Evolutionary conservation across 345 rosid species (phyloP).

Genomic region (Microthlaspi erraticum): DNA sequence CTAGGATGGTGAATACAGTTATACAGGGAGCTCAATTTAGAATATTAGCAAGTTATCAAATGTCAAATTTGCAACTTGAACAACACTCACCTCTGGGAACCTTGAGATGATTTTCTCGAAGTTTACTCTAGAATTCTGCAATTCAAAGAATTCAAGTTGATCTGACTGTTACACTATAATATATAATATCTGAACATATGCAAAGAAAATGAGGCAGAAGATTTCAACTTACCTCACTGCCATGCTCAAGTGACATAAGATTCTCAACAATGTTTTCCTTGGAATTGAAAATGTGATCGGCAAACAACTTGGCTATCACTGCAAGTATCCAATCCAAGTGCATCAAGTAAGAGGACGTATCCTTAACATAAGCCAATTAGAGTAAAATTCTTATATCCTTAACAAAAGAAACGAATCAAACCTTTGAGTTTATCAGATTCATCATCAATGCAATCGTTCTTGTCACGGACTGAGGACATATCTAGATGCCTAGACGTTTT

Average conservation of each 20-base stretch:
- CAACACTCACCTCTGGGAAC: conserved; percentile 61
- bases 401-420: conserved; percentile 3
- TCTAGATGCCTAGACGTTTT: conserved; percentile 70
- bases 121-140: conserved; percentile 58
- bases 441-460: conserved; percentile 40
- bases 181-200: not conserved
- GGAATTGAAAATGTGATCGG: conserved; percentile 56
- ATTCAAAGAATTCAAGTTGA: conserved; percentile 6
- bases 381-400: too few species aligned
- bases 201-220: conserved; percentile 6
- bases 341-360: too few species aligned
- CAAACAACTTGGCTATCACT: conserved; percentile 64
- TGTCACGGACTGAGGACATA: conserved; percentile 50
- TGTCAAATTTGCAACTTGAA: conserved; percentile 19
- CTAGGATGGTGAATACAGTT: not conserved
- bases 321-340: conserved; percentile 34
- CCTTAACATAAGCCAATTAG: too few species aligned
- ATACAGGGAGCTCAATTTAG: not conserved
- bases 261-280: conserved; percentile 75
- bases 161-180: conserved; percentile 2
- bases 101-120: conserved; percentile 57
- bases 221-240: conserved; percentile 54
- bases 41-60: not conserved
- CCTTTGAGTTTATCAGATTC: conserved; percentile 59
- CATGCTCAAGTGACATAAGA: conserved; percentile 48